A percentile compares a stretch with the other conserved stretches of the same genome.
Conservation (phyloP, 305 asterid genomes). For the Ilex paraguariensis region DNA sequence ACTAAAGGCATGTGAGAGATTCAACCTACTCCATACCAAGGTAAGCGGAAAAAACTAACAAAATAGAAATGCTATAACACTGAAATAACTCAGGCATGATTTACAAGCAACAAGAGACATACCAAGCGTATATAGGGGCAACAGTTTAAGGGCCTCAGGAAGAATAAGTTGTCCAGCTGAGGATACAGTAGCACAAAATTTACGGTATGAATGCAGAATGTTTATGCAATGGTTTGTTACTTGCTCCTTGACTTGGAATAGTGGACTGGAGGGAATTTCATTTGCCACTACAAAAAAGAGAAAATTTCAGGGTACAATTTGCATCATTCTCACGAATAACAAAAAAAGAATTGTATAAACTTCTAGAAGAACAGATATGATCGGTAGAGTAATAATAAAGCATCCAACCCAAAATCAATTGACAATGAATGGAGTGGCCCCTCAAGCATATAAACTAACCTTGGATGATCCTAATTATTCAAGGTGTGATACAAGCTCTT, state of each 20-base stretch:
- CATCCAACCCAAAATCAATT: no score
- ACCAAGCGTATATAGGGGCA: constrained; percentile 88
- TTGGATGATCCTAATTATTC: no score
- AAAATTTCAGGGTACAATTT: constrained; percentile 26
- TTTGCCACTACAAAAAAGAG: constrained; percentile 52
- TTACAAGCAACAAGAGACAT: constrained; percentile 25
- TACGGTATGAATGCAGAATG: constrained; percentile 73
- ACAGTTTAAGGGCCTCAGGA: constrained; percentile 83
- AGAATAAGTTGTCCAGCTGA: constrained; percentile 78
- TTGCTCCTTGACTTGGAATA: constrained; percentile 71
- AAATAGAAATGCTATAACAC: not conserved
- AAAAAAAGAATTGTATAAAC: no score
- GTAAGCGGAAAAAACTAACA: not conserved
- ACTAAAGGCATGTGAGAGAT: no score
- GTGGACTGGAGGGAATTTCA: constrained; percentile 70
- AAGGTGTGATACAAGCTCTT: no score
- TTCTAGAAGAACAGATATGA: no score
- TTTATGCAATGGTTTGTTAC: constrained; percentile 69
- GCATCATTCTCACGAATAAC: constrained; percentile 2
- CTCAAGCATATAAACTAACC: no score
- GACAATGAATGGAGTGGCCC: no score
- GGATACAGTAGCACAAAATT: constrained; percentile 78
- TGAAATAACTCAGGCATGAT: not conserved
- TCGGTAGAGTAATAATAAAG: no score
- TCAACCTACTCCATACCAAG: no score